Conservation (phyloP, 805 yeast genomes). For the Komagataella populi region DNA sequence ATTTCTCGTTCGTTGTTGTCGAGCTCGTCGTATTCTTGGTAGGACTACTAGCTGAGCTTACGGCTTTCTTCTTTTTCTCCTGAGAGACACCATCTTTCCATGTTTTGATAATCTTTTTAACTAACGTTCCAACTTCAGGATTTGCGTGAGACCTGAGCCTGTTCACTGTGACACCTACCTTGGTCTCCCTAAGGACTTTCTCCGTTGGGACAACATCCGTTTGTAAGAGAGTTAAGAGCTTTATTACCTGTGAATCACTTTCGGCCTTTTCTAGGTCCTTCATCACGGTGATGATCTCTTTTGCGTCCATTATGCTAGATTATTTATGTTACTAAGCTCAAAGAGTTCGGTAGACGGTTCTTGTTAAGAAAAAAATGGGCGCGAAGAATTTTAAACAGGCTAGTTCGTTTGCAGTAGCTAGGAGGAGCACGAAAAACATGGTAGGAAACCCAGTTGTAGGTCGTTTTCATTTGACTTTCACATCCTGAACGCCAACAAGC, state of each 20-base stretch:
- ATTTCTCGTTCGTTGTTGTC: slow-evolving; percentile 21
- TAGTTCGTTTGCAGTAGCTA: not conserved
- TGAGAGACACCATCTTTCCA: slow-evolving; percentile 86
- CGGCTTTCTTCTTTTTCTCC: slow-evolving; percentile 28
- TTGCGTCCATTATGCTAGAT: slow-evolving; percentile 42
- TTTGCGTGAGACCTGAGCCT: slow-evolving; percentile 62
- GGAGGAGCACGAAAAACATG: not conserved
- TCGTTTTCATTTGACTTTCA: not conserved
- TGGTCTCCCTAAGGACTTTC: slow-evolving; percentile 76
- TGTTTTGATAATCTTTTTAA: slow-evolving; percentile 65
- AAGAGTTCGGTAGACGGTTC: not conserved
- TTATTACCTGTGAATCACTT: slow-evolving; percentile 49
- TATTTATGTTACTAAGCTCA: not conserved
- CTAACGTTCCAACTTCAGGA: slow-evolving; percentile 55
- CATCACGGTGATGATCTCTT: slow-evolving; percentile 59
- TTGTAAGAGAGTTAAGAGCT: slow-evolving; percentile 51
- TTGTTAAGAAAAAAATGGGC: not conserved
- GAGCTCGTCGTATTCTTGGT: slow-evolving; percentile 6
- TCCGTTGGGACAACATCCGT: slow-evolving; percentile 76
- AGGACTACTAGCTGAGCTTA: slow-evolving; percentile 5
- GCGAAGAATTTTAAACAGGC: not conserved
- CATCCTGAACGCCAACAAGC: not conserved
- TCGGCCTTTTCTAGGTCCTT: slow-evolving; percentile 62
- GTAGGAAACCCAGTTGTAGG: not conserved
- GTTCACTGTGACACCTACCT: slow-evolving; percentile 94